phyloP scores from a whole-genome alignment of 768 basidiomycete genomes.

The Mycena haematopus region DNA sequence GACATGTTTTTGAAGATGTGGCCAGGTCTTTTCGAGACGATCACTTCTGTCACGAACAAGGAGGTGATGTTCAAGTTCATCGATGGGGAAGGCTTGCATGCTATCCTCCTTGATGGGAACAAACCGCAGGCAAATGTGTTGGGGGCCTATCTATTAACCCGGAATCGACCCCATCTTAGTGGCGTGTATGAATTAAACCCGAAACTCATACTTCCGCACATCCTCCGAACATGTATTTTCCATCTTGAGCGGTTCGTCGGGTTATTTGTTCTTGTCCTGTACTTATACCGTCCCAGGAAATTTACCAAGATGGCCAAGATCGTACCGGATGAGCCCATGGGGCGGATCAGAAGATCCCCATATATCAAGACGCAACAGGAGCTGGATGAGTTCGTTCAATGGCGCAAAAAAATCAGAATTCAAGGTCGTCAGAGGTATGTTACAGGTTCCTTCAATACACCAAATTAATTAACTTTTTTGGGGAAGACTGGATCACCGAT shows the following conservation, averaged over 20 bases:
- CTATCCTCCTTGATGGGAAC: constrained; percentile 32
- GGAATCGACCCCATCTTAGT: constrained; percentile 25
- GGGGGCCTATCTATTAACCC: constrained; percentile 21
- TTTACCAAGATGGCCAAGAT: constrained; percentile 12
- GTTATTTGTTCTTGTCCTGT: background rate
- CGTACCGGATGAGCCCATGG: constrained; percentile 21
- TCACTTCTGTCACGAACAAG: constrained; percentile 26
- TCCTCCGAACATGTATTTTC: constrained; percentile 27
- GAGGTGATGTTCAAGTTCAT: constrained; percentile 32
- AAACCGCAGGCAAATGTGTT: constrained; percentile 31
- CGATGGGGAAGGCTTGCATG: constrained; percentile 27
- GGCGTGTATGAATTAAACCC: constrained; percentile 27
- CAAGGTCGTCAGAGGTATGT: constrained; percentile 26
- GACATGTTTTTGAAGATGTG: constrained; percentile 27
- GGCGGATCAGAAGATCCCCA: background rate
- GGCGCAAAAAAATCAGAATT: constrained; percentile 19
- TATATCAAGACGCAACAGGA: constrained; percentile 20
- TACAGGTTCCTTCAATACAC: background rate
- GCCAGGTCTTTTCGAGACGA: constrained; percentile 26
- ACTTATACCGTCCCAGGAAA: constrained; percentile 7
- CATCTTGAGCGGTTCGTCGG: constrained; percentile 30
- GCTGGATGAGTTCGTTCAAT: constrained; percentile 23
- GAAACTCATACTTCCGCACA: constrained; percentile 19
- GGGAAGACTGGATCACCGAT: constrained; percentile 29
- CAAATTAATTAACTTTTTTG: background rate